Evolutionary conservation across 495 filamentous ascomycete genomes (phyloP), one percentile per base, ranked within the genome.

Genomic region (Lophiostoma macrostomum): DNA sequence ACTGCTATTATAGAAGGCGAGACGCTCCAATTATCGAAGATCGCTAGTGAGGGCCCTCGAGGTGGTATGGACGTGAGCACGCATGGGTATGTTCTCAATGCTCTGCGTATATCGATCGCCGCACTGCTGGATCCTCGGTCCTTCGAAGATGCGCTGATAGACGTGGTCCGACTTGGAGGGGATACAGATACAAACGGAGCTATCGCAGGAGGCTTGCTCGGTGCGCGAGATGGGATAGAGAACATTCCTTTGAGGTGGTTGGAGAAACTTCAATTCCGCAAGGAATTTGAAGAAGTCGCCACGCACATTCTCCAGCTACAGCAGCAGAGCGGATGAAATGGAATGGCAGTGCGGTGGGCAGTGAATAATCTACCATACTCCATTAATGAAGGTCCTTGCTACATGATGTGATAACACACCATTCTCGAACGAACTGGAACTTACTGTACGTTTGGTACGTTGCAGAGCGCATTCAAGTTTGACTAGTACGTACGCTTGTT

Each of bases 131-230:
- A 61, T 31, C 16, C 32, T 4, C 41, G 51, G 30, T 22, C 38
- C 1, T 48, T 61, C 14, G 58, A 51, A n/a, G 51, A 61, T 42
- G 52, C 56, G 13, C 52, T 61, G 1, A 52, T 61, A 5, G 58
- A 56, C 48, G 58, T 61, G 3, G 45, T 61, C 5, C 28, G 51
- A 16, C 30, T 56, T 28, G 58, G 58, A 14, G 53, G 52, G 4
- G 58, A 61, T 27, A 56, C 51, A 0, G 58, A 61, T 52, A 61
- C 58, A 1, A 61, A 61, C 42, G 58, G 45, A 13, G 58, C 58
- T 10, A 61, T 61, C 30, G 45, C 51, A 1, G 58, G 58, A 11
- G 58, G 58, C 4, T 23, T 61, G 19, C 19, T 61, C n/a, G 58
- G 58, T 1, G 58, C 51, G 16, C 45, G 58, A 27, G 58, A 61